Conservation (phyloP, 306 rosid species). For the Cicer judaicum region DNA sequence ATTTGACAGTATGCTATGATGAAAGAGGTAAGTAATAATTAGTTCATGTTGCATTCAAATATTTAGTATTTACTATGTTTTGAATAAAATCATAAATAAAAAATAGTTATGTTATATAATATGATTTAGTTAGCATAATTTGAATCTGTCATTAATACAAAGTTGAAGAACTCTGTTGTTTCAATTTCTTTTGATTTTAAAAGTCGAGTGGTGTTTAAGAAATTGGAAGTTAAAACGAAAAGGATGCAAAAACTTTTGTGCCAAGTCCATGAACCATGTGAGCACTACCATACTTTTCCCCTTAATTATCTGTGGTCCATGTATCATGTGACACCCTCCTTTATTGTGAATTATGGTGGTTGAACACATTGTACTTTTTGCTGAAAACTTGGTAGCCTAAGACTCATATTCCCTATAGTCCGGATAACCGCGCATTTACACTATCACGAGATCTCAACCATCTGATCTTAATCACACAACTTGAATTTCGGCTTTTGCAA, state of each 20-base stretch:
- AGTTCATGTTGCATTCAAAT: conserved; percentile 36
- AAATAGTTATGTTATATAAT: neutral
- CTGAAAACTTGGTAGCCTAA: conserved; percentile 7
- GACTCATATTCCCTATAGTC: neutral
- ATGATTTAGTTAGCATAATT: conserved; percentile 10
- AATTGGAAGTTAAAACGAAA: conserved; percentile 10
- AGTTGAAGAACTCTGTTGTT: conserved; percentile 13
- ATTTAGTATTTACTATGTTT: conserved; percentile 2
- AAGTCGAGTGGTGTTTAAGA: neutral
- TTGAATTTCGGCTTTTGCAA: neutral
- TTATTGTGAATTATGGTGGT: conserved; percentile 41
- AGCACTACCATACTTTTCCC: conserved; percentile 19
- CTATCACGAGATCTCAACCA: neutral
- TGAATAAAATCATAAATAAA: neutral
- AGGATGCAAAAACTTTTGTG: conserved; percentile 35
- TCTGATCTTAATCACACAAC: neutral
- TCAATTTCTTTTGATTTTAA: conserved; percentile 31
- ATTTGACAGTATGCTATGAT: conserved; percentile 92
- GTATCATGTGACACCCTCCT: conserved; percentile 45
- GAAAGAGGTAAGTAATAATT: conserved; percentile 85
- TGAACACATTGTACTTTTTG: conserved; percentile 10
- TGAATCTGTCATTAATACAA: neutral
- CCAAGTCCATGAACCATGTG: conserved; percentile 35
- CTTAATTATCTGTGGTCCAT: conserved; percentile 43
- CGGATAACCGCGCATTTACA: neutral